phyloP scores from a whole-genome alignment of 495 filamentous ascomycete species.

The Viridothelium virens region DNA sequence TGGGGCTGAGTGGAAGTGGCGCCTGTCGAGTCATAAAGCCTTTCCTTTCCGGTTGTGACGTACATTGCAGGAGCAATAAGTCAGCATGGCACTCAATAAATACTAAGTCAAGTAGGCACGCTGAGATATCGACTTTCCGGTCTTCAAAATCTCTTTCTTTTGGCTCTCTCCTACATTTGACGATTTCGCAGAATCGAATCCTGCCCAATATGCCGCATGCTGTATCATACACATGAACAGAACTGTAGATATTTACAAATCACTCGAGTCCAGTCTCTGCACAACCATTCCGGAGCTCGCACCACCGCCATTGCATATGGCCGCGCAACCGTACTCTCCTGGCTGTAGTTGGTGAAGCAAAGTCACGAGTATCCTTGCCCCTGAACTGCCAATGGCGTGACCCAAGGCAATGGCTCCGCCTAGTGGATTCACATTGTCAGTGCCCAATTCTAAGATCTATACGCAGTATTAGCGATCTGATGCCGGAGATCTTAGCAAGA shows the following conservation, averaged over 20 bases:
- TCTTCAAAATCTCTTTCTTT: too few relatives aligned
- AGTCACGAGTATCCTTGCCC: constrained; percentile 83
- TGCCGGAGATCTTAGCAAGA: constrained; percentile 5
- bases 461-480: neutral
- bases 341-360: constrained; percentile 81
- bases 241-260: constrained; percentile 15
- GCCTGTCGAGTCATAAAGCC: neutral
- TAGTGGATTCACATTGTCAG: constrained; percentile 72
- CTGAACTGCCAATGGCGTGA: constrained; percentile 89
- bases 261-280: constrained; percentile 59
- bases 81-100: too few relatives aligned
- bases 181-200: neutral
- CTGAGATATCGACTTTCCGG: too few relatives aligned
- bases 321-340: constrained; percentile 89
- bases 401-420: constrained; percentile 93
- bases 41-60: neutral
- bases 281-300: constrained; percentile 89
- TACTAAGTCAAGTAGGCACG: too few relatives aligned
- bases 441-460: constrained; percentile 69
- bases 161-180: neutral
- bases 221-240: neutral
- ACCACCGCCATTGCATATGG: constrained; percentile 95
- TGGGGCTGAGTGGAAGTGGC: neutral
- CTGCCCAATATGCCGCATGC: neutral
- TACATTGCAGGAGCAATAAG: too few relatives aligned